Evolutionary conservation across 139 green algal species (phyloP).

Genomic region (Diplosphaera chodatii): DNA sequence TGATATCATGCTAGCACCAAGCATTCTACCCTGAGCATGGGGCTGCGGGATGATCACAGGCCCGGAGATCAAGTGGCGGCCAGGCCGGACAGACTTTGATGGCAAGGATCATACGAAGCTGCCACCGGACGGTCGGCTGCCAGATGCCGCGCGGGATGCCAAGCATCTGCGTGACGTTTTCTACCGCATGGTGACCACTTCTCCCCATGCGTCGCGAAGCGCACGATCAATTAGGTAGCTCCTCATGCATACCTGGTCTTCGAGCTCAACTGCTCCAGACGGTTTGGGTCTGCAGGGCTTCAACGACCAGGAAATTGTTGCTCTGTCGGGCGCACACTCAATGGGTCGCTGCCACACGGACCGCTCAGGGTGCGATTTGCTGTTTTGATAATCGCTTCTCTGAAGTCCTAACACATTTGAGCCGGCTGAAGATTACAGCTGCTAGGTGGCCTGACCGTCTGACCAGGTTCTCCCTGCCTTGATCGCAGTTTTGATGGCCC

Average conservation of each 20-base stretch:
- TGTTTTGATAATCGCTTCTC: too few species aligned
- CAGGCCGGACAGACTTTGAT: conserved; percentile 59
- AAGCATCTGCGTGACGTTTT: conserved; percentile 82
- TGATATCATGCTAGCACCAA: conserved; percentile 2
- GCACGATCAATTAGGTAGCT: too few species aligned
- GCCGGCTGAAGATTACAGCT: too few species aligned
- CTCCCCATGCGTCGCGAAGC: neutral
- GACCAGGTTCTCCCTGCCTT: too few species aligned
- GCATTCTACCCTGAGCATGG: too few species aligned
- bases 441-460: too few species aligned
- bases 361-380: conserved; percentile 39
- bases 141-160: conserved; percentile 58
- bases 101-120: conserved; percentile 16
- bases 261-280: too few species aligned
- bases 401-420: too few species aligned
- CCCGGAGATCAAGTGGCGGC: conserved; percentile 66
- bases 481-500: conserved; percentile 39
- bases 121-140: conserved; percentile 74
- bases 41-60: conserved; percentile 30
- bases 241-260: too few species aligned
- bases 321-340: conserved; percentile 74
- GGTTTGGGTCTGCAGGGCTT: conserved; percentile 14
- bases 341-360: conserved; percentile 85
- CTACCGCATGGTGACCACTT: conserved; percentile 74
- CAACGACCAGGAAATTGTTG: conserved; percentile 83